Evolutionary conservation across 148 eudicot species (phyloP).

Genomic region (Rhododendron ovatum): DNA sequence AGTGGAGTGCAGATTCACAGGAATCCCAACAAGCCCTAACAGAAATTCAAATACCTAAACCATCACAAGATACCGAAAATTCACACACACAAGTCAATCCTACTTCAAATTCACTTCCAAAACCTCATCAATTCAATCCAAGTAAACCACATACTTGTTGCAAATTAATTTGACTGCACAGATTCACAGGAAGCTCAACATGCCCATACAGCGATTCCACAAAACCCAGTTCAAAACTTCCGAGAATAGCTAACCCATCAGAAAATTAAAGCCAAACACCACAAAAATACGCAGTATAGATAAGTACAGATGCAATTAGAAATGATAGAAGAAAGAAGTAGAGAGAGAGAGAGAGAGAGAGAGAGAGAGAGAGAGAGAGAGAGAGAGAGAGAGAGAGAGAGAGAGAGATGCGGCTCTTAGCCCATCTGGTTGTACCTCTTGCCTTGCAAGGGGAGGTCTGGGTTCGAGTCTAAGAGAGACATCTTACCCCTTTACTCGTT

Average conservation of each 20-base stretch:
- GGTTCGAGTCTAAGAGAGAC: no score
- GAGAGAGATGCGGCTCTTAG: no score
- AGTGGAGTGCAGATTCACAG: neutral
- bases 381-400: neutral
- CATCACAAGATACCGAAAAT: neutral
- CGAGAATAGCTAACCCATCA: neutral
- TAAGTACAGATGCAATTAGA: neutral
- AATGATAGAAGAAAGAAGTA: neutral
- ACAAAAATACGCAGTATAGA: neutral
- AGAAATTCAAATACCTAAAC: neutral
- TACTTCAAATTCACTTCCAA: neutral
- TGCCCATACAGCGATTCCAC: neutral
- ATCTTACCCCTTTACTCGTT: no score
- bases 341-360: neutral
- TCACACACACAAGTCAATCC: neutral
- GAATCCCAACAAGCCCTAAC: neutral
- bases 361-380: neutral
- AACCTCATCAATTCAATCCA: neutral
- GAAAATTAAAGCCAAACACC: neutral
- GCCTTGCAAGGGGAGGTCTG: no score
- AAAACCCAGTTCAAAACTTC: slow-evolving; percentile 5
- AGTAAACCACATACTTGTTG: neutral
- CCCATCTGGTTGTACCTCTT: no score
- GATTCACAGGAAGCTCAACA: neutral
- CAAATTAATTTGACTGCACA: neutral